These are phyloP conservation scores for Alternaria sp. DNA, from an alignment of 2,329 filamentous ascomycete genomes.

Conservation along the genomic window DNA sequence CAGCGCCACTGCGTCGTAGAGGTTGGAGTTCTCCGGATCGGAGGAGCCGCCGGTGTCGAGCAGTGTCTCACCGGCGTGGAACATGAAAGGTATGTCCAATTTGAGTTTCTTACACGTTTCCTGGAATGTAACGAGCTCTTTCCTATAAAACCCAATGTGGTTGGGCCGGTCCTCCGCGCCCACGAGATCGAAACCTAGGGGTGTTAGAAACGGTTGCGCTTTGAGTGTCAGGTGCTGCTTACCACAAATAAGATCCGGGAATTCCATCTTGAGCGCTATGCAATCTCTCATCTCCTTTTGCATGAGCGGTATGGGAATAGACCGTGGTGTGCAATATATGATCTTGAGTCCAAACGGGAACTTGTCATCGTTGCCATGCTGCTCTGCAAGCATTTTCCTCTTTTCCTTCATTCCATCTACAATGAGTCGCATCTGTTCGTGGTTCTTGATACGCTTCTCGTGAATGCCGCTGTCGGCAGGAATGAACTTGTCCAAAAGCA, in stretches of 20 bases:
- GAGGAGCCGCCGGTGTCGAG: slow-evolving; percentile 66
- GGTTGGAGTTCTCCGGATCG: slow-evolving; percentile 65
- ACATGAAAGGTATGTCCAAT: slow-evolving; percentile 72
- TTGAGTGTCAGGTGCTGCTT: slow-evolving; percentile 28
- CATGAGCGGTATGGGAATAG: slow-evolving; percentile 60
- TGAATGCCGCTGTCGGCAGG: slow-evolving; percentile 63
- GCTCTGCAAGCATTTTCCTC: slow-evolving; percentile 45
- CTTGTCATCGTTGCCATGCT: slow-evolving; percentile 44
- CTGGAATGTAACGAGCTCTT: slow-evolving; percentile 65
- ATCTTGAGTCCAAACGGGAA: slow-evolving; percentile 71
- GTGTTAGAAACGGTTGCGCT: slow-evolving; percentile 10
- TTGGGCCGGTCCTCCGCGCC: slow-evolving; percentile 70
- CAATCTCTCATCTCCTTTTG: slow-evolving; percentile 65
- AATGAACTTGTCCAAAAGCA: slow-evolving; percentile 71
- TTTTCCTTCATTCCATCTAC: slow-evolving; percentile 60
- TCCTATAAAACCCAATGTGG: slow-evolving; percentile 63
- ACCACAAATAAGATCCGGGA: slow-evolving; percentile 69
- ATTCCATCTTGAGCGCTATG: slow-evolving; percentile 64
- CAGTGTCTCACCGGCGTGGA: slow-evolving; percentile 78
- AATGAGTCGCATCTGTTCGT: slow-evolving; percentile 61
- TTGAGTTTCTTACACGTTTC: slow-evolving; percentile 55
- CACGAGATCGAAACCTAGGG: slow-evolving; percentile 70
- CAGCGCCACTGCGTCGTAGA: slow-evolving; percentile 71
- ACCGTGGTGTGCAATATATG: slow-evolving; percentile 73
- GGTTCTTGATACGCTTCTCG: slow-evolving; percentile 58